phyloP scores from a whole-genome alignment of 139 green algal genomes.

The Micromonas commoda region DNA sequence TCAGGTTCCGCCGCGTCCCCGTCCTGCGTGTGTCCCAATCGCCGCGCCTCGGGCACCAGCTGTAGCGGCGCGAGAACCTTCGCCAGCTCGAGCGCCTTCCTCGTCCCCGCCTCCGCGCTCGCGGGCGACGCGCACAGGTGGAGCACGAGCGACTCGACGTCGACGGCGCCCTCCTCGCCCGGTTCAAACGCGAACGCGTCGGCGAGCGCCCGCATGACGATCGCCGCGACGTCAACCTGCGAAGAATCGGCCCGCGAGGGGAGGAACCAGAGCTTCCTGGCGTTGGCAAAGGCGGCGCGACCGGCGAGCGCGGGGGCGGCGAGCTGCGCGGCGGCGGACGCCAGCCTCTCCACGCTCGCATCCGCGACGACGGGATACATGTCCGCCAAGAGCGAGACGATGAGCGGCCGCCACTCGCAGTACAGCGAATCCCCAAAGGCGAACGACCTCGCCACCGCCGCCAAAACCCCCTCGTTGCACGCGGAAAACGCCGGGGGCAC shows the following conservation, averaged over 20 bases:
- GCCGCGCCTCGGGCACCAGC: too few relatives aligned
- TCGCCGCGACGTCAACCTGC: background rate
- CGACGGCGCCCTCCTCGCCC: background rate
- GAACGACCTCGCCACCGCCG: conserved; percentile 38
- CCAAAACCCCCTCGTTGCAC: conserved; percentile 7
- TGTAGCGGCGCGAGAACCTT: background rate
- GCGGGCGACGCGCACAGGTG: background rate
- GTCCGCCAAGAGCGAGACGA: background rate
- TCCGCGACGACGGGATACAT: background rate
- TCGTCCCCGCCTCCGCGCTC: background rate
- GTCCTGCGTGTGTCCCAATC: too few relatives aligned
- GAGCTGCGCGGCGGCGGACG: background rate
- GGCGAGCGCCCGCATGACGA: background rate
- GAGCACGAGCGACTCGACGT: background rate
- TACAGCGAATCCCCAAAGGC: conserved; percentile 33
- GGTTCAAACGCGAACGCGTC: background rate
- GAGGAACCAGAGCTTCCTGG: background rate
- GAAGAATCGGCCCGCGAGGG: background rate
- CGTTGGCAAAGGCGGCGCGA: background rate
- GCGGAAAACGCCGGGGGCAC: background rate
- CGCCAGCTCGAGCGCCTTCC: background rate
- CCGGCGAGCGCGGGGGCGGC: too few relatives aligned
- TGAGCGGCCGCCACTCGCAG: background rate
- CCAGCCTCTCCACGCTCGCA: background rate
- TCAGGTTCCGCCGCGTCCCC: too few relatives aligned